Conservation (phyloP, 2,329 filamentous ascomycete genomes). For the Penicillium crustosum region DNA sequence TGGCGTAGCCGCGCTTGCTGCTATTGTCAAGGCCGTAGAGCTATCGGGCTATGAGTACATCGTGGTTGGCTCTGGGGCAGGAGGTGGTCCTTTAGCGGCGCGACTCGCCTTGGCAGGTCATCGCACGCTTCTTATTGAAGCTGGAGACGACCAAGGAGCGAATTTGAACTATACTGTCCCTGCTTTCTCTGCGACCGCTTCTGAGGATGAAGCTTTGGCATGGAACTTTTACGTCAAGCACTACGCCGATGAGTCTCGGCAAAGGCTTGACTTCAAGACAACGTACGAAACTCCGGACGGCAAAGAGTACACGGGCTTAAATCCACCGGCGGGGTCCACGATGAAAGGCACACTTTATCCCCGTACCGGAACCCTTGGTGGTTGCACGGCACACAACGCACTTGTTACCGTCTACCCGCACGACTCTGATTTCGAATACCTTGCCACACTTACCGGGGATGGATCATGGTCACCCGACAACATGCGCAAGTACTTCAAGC, state of each 20-base stretch:
- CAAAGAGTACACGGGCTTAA: slow-evolving; percentile 53
- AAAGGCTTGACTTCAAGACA: slow-evolving; percentile 38
- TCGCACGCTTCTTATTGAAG: slow-evolving; percentile 40
- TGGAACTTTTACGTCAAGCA: slow-evolving; percentile 43
- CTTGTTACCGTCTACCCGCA: slow-evolving; percentile 60
- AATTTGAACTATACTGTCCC: slow-evolving; percentile 34
- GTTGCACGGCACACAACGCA: slow-evolving; percentile 62
- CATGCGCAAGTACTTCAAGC: slow-evolving; percentile 59
- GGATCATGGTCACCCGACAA: slow-evolving; percentile 57
- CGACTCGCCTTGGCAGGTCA: slow-evolving; percentile 37
- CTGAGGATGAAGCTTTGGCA: slow-evolving; percentile 31
- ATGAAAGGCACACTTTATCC: slow-evolving; percentile 59
- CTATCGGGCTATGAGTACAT: slow-evolving; percentile 41
- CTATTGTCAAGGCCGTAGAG: slow-evolving; percentile 21
- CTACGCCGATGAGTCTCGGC: slow-evolving; percentile 32
- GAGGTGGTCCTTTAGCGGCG: slow-evolving; percentile 39
- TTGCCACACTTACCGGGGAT: slow-evolving; percentile 61
- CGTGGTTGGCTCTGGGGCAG: slow-evolving; percentile 39
- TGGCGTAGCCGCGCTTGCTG: slow-evolving; percentile 16
- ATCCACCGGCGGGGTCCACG: slow-evolving; percentile 54
- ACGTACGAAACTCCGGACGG: slow-evolving; percentile 49
- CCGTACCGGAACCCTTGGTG: slow-evolving; percentile 57
- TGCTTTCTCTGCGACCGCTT: slow-evolving; percentile 28
- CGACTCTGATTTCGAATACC: slow-evolving; percentile 59
- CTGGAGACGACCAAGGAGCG: slow-evolving; percentile 37